Evolutionary conservation across 2,329 filamentous ascomycete species (phyloP), one percentile per base, ranked within the genome.

Genomic region (Claviceps sorghi): DNA sequence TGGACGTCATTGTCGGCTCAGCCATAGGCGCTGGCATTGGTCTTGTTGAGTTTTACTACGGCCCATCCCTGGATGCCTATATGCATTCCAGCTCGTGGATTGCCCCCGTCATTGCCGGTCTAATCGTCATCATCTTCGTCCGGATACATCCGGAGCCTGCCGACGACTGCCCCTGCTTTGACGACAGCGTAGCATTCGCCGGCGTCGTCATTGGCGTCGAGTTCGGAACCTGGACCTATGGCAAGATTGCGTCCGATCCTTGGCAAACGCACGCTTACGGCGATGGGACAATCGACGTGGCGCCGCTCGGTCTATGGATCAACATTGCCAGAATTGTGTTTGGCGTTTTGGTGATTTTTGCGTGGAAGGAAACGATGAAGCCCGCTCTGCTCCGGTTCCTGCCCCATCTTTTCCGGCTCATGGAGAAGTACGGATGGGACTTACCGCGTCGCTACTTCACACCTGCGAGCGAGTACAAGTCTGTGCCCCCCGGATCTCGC

Each of bases 161-260:
- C 1, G 93, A 98, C 65, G 88, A 96, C 65, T 98, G 93, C 59
- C 91, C 91, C 4, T 97, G 91, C 67, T 97, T 94, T 64, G 91
- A 97, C 64, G 91, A 97, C 69, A 95, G 88, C 60, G 88, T 97
- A 48, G 84, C 90, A 3, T 97, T 97, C 67, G 84, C 88, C 21
- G 91, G 88, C 1, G 90, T 96, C 22, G 77, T 95, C 52, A 86
- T 96, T 60, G 93, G 93, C 0, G 73, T 88, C 47, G 85, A 94
- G 61, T 69, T 86, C 54, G 91, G 86, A 10, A 84, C 81, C 8
- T 97, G 90, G 91, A 86, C 89, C 61, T 88, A 86, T 60, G 77
- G 78, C 1, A 76, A 75, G 52, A 80, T 80, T 8, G 54, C 68
- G 4, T 62, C 65, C 30, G 69, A 72, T 32, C 63, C 69, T 5